Evolutionary conservation across 2,329 filamentous ascomycete genomes (phyloP).

Genomic region (Periglandula ipomoeae): DNA sequence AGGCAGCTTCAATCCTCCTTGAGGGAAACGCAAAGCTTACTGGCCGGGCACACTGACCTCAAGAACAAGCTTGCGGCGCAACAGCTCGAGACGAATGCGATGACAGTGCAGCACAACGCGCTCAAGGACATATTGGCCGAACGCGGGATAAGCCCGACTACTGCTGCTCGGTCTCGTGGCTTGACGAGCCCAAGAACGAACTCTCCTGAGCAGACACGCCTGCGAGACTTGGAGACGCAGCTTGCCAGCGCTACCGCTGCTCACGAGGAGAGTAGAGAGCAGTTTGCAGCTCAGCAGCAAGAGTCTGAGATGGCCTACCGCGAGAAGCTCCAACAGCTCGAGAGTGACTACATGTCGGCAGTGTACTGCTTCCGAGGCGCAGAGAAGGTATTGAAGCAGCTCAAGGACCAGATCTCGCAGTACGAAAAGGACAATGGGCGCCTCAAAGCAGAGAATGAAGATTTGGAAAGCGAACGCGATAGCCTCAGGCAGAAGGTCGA

Average conservation of each 20-base stretch:
- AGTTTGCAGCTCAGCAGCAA: slow-evolving; percentile 69
- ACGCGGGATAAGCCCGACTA: slow-evolving; percentile 72
- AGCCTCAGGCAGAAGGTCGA: slow-evolving; percentile 60
- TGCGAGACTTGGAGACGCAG: slow-evolving; percentile 82
- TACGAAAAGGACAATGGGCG: slow-evolving; percentile 82
- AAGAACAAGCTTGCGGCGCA: slow-evolving; percentile 76
- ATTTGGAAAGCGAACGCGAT: slow-evolving; percentile 69
- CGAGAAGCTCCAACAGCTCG: slow-evolving; percentile 85
- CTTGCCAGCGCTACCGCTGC: slow-evolving; percentile 66
- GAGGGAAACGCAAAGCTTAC: slow-evolving; percentile 73
- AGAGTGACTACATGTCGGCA: slow-evolving; percentile 95
- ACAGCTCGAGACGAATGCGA: slow-evolving; percentile 87
- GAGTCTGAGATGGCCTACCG: slow-evolving; percentile 85
- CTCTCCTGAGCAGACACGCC: slow-evolving; percentile 70
- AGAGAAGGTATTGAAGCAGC: slow-evolving; percentile 97
- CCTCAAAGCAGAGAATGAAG: slow-evolving; percentile 67
- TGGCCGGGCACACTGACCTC: slow-evolving; percentile 71
- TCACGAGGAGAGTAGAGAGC: slow-evolving; percentile 76
- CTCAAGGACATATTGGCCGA: slow-evolving; percentile 88
- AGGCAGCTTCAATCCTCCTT: slow-evolving; percentile 81
- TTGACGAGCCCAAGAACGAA: slow-evolving; percentile 61
- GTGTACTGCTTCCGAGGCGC: slow-evolving; percentile 98
- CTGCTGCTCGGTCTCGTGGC: slow-evolving; percentile 60
- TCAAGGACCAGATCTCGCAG: slow-evolving; percentile 92
- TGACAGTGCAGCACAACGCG: slow-evolving; percentile 84